Base-by-base conservation (phyloP, 495 filamentous ascomycete genomes). In the Neurospora sp. region DNA sequence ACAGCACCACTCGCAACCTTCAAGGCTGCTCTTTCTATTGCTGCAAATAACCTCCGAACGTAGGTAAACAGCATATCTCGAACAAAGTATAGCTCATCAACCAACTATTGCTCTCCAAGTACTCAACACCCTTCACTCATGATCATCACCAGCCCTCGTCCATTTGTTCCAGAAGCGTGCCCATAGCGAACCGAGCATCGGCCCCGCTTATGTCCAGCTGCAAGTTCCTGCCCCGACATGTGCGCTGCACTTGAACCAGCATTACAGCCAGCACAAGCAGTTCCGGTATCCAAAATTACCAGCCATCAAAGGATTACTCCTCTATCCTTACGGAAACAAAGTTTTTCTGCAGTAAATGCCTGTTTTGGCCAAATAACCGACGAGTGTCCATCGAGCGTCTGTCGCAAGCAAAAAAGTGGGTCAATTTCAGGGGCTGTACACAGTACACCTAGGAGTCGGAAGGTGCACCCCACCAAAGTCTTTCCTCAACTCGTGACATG, bases 231-330 rank as follows among this genome's bases (percentile, higher is more conserved):
- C 20, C 20, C n/a, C n/a, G 20, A 54, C 20, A 54, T 20, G 11
- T 12, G 46, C n/a, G 11, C 20, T 23, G 11, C 20, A 54, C 10
- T 54, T 6, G 46, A 23, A 54, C 10, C 11, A 14, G 10, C 20
- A 54, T 12, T 54, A 12, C 20, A 54, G 0, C 8, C 18, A 4
- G n/a, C 44, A 46, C 3, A n/a, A 20, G 3, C 18, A 46, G 3
- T 9, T 10, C 3, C 3, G 4, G 44, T 20, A 4, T 8, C 3
- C n/a, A 3, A 20, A 10, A 11, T 20, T 23, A 11, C 44, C n/a
- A 0, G 0, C n/a, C 3, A 4, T n/a, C 0, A 1, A 11, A 20
- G 0, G 3, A 4, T 46, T 11, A 4, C 3, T 2, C n/a, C 0
- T 10, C 8, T 3, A 3, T 0, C 3, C 20, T 23, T 11, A 23